Conservation (phyloP, 805 yeast genomes). For the Ogataea thermomethanolica region DNA sequence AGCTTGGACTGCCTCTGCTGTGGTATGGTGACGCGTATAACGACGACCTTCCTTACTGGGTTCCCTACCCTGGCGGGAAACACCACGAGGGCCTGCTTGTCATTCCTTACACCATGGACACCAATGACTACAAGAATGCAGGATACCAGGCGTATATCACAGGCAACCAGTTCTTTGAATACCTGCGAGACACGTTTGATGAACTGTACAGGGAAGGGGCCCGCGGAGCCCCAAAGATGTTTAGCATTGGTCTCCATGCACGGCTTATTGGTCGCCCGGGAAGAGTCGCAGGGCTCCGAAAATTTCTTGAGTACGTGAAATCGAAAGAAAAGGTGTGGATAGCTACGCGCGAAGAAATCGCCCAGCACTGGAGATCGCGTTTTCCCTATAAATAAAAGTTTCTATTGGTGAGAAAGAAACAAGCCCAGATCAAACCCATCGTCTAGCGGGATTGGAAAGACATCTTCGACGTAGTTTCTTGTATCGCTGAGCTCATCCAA, state of each 20-base stretch:
- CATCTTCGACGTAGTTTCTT: slow-evolving; percentile 12
- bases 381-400: slow-evolving; percentile 10
- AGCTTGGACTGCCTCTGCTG: slow-evolving; percentile 30
- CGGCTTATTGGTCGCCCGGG: slow-evolving; percentile 38
- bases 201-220: slow-evolving; percentile 34
- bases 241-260: slow-evolving; percentile 36
- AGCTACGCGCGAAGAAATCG: slow-evolving; percentile 37
- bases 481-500: slow-evolving; percentile 13
- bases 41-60: slow-evolving; percentile 38
- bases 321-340: slow-evolving; percentile 34
- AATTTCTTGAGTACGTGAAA: slow-evolving; percentile 35
- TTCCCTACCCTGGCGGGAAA: slow-evolving; percentile 21
- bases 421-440: slow-evolving; percentile 11
- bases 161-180: slow-evolving; percentile 27
- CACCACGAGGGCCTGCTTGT: slow-evolving; percentile 23
- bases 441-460: slow-evolving; percentile 16
- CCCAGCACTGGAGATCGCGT: slow-evolving; percentile 18
- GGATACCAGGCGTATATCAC: slow-evolving; percentile 25
- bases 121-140: slow-evolving; percentile 27
- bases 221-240: slow-evolving; percentile 28
- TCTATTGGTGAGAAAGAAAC: slow-evolving; percentile 6
- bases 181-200: slow-evolving; percentile 35
- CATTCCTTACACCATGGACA: slow-evolving; percentile 29
- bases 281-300: slow-evolving; percentile 32
- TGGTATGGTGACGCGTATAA: slow-evolving; percentile 36